Evolutionary conservation across 805 yeast genomes (phyloP).

Genomic region (Wickerhamiella hasegawae): DNA sequence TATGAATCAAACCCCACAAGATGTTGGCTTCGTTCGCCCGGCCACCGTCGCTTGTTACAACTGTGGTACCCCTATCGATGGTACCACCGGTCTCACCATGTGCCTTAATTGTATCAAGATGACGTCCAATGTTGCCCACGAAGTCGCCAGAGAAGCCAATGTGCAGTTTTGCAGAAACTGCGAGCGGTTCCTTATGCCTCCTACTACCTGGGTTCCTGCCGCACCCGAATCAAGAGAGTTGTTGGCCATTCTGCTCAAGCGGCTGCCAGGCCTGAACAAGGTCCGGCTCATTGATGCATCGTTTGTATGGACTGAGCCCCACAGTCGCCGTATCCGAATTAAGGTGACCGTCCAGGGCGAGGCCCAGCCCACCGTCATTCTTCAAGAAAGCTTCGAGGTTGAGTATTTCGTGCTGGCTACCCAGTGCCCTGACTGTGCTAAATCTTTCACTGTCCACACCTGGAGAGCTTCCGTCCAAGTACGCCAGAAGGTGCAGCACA

Average conservation of each 20-base stretch:
- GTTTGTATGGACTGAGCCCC: constrained; percentile 98
- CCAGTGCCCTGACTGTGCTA: constrained; percentile 99
- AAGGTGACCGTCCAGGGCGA: constrained; percentile 94
- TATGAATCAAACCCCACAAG: constrained; percentile 2
- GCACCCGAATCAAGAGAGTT: constrained; percentile 85
- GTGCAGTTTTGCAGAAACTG: constrained; percentile 92
- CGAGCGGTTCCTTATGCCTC: constrained; percentile 91
- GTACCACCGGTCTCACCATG: constrained; percentile 80
- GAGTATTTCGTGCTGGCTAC: constrained; percentile 85
- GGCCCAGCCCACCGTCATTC: constrained; percentile 66
- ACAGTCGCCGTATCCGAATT: constrained; percentile 83
- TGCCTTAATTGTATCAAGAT: constrained; percentile 94
- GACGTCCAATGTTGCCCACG: constrained; percentile 85
- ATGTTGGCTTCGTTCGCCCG: constrained; percentile 11
- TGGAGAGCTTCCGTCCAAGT: constrained; percentile 98
- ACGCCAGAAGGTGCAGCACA: constrained; percentile 93
- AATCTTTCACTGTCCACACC: constrained; percentile 87
- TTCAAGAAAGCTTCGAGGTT: constrained; percentile 89
- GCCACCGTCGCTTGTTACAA: constrained; percentile 94
- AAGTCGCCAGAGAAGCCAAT: constrained; percentile 75
- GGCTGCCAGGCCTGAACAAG: constrained; percentile 74
- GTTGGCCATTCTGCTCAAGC: constrained; percentile 74
- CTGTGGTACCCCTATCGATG: constrained; percentile 98
- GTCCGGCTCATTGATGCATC: constrained; percentile 83
- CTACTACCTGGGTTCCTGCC: constrained; percentile 82